Base-by-base conservation (phyloP, 371 early-diverging fungal species). In the Haplosporangium sp. region DNA sequence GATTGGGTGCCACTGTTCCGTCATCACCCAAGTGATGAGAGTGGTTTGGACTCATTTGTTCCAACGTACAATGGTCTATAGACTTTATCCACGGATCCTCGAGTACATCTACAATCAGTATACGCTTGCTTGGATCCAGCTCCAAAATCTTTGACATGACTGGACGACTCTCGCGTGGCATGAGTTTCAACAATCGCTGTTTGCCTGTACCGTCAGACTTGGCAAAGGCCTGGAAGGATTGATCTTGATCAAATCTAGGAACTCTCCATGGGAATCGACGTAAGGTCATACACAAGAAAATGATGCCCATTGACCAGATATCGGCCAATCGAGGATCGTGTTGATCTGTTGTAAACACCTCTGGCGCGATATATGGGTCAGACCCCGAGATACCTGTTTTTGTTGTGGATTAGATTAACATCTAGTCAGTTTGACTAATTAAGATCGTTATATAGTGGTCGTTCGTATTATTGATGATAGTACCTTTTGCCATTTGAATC, bases 361-460 rank as follows among this genome's bases (percentile, higher is more conserved):
- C 97, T 37, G 97, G 97, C 0, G 96, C 95, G 69, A 96, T 96
- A 82, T 96, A 97, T 17, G 97, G 96, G 53, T 94, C 94, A 9
- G 94, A 94, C 8, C 97, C 97, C 62, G 89, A 93, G 35, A 93
- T 84, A 34, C 96, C 96, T 85, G 19, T 74, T 74, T 9, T 27
- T 27, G 27, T 27, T 35, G 34, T 44, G 13, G 2, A 45, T 13
- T 63, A 61, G 44, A 11, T 44, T 44, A 44, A 44, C 13, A 11
- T 8, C 44, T 6, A 63, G 69, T 55, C 44, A 5, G 38, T 63
- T 35, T 38, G 61, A 34, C 3, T 47, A 6, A 11, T 27, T 6
- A n/a, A n/a, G 35, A 15, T 38, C 20, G 27, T 27, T 27, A 27
- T 27, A 27, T 47, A 11, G 27, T 15, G 2, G 34, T n/a, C 4